Evolutionary conservation across 305 asterid genomes (phyloP), one percentile per base, ranked within the genome.

Genomic region (Euphrasia arctica): DNA sequence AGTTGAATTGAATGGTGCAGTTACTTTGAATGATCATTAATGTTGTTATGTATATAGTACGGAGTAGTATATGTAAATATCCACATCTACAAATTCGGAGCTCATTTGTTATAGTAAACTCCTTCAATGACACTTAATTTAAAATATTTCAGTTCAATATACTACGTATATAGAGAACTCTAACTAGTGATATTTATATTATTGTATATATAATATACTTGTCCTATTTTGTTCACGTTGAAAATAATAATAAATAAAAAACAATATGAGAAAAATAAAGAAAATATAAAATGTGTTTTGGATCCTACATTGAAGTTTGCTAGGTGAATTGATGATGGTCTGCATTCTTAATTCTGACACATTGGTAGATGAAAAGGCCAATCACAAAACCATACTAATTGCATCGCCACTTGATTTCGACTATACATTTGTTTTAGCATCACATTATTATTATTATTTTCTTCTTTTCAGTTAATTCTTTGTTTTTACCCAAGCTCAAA

Each of bases 1-100:
- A 67, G 9, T 70, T 52, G 73, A 66, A 58, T 48, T 52, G 73
- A 66, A 58, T 48, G 58, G 76, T 67, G 68, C 79, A 63, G 52
- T 13, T 51, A 18, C 22, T 18, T 18, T 18, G 22, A 18, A 18
- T 18, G 22, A 18, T 18, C 22, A 18, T 18, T 18, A 18, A 18
- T 18, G 22, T 18, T 18, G 22, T 18, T 18, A 18, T 18, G 22
- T 18, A 18, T 18, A 18, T 18, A 18, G 22, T 18, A 18, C 22
- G 22, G 22, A 18, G 22, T 18, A 18, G 22, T 18, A 18, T 18
- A 18, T 59, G 9, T 31, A 72, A 9, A 43, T 65, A 27, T 43
- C 45, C 65, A 49, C 60, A 63, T 54, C 50, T 56, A 18, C 54
- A 39, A 41, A 28, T n/a, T 48, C 62, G 32, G 47, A 60, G 29